phyloP scores from a whole-genome alignment of 305 asterid genomes.

The Fraxinus dipetala region DNA sequence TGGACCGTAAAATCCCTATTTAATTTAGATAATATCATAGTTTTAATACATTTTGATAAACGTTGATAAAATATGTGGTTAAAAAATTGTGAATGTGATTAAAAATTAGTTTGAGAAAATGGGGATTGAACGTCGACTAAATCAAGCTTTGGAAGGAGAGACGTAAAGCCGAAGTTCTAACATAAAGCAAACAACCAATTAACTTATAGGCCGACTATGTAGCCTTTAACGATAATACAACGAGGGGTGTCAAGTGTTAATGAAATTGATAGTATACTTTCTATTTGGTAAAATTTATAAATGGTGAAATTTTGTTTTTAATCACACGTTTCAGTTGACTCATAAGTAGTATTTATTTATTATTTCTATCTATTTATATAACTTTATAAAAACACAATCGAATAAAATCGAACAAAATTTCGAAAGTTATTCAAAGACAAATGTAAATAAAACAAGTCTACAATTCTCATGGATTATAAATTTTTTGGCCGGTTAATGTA shows the following conservation, averaged over 20 bases:
- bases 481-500: slow-evolving; percentile 12
- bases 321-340: too few species aligned
- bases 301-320: too few species aligned
- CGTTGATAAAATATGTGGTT: too few species aligned
- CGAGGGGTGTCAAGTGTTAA: neutral
- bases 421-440: neutral
- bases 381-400: neutral
- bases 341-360: too few species aligned
- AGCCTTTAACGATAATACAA: neutral
- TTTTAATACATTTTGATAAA: too few species aligned
- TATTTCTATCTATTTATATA: too few species aligned
- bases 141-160: neutral
- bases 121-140: neutral
- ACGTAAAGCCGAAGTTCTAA: neutral
- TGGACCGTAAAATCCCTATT: neutral
- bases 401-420: neutral
- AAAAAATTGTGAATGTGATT: too few species aligned
- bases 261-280: neutral
- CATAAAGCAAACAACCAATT: neutral
- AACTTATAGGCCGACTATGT: neutral
- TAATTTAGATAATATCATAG: too few species aligned
- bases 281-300: neutral
- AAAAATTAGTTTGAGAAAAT: too few species aligned
- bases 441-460: slow-evolving; percentile 7
- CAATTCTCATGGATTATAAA: slow-evolving; percentile 29